phyloP scores from a whole-genome alignment of 2,329 filamentous ascomycete species.

The Xylaria sp. region DNA sequence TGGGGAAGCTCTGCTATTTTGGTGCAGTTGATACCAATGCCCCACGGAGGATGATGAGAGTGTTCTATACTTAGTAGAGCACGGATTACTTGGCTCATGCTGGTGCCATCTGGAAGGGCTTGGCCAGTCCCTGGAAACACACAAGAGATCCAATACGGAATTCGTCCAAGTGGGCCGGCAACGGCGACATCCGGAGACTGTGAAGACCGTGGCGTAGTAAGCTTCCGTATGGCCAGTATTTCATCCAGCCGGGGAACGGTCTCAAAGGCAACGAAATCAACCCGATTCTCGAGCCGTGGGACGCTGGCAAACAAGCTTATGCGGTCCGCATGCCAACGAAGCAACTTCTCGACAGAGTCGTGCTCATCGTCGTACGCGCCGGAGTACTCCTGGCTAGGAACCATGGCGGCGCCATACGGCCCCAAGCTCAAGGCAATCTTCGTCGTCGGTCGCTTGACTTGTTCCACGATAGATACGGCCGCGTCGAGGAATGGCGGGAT shows the following conservation, averaged over 20 bases:
- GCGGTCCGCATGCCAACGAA: slow-evolving; percentile 62
- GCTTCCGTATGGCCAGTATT: slow-evolving; percentile 60
- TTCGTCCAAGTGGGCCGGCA: slow-evolving; percentile 26
- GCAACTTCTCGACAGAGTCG: slow-evolving; percentile 50
- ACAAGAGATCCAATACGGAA: slow-evolving; percentile 66
- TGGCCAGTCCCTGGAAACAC: slow-evolving; percentile 63
- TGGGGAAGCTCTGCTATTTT: slow-evolving; percentile 66
- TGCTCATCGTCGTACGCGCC: slow-evolving; percentile 62
- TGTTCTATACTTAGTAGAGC: slow-evolving; percentile 36
- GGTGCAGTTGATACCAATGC: slow-evolving; percentile 72
- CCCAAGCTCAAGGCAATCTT: slow-evolving; percentile 65
- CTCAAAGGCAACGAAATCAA: slow-evolving; percentile 67
- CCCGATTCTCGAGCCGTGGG: slow-evolving; percentile 44
- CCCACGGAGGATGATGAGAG: slow-evolving; percentile 54
- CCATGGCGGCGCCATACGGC: slow-evolving; percentile 70
- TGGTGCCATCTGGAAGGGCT: slow-evolving; percentile 62
- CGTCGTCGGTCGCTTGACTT: slow-evolving; percentile 41
- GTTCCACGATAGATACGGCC: slow-evolving; percentile 51
- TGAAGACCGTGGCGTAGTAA: slow-evolving; percentile 42
- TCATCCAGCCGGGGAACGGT: slow-evolving; percentile 69
- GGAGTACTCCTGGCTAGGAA: slow-evolving; percentile 69
- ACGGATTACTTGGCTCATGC: slow-evolving; percentile 48
- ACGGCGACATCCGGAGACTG: slow-evolving; percentile 32
- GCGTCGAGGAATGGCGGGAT: slow-evolving; percentile 50
- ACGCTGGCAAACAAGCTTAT: slow-evolving; percentile 56